Percentiles rank a stretch among this genome's conserved stretches.
These are phyloP conservation scores for Diaporthe aspalathi DNA, from an alignment of 2,329 filamentous ascomycete genomes.

Conservation along the genomic window DNA sequence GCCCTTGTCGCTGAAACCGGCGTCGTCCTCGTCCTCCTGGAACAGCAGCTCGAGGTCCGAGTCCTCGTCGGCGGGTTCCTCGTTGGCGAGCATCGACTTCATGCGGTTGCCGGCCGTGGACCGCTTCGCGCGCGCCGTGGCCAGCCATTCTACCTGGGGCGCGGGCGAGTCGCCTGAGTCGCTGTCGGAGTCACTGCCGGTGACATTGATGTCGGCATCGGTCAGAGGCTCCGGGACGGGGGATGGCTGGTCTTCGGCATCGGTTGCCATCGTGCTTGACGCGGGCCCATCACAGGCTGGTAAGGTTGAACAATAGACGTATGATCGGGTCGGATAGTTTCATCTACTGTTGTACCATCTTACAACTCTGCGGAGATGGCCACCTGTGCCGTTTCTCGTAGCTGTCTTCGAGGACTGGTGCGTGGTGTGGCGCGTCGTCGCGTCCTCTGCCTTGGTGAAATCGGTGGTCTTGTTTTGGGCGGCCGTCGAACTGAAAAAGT, in stretches of 20 bases:
- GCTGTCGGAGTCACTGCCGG: constrained; percentile 51
- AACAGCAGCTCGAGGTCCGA: constrained; percentile 79
- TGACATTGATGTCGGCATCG: constrained; percentile 50
- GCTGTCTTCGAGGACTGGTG: neutral
- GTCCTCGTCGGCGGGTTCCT: constrained; percentile 68
- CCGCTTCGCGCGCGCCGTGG: constrained; percentile 78
- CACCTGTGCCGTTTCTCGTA: neutral
- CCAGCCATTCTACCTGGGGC: constrained; percentile 72
- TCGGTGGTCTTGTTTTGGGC: neutral
- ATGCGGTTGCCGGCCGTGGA: constrained; percentile 88
- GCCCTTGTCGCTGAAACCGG: constrained; percentile 76
- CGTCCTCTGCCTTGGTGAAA: neutral
- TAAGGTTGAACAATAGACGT: neutral
- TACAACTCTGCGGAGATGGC: neutral
- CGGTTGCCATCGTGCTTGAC: constrained; percentile 42
- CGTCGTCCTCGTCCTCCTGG: constrained; percentile 76
- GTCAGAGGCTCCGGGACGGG: constrained; percentile 47
- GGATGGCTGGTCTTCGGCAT: constrained; percentile 41
- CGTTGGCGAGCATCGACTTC: constrained; percentile 79
- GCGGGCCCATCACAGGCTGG: constrained; percentile 21
- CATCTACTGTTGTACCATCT: neutral
- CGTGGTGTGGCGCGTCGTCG: constrained; percentile 12
- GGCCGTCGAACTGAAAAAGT: neutral
- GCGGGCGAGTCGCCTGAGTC: constrained; percentile 43
- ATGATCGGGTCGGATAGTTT: neutral